Base-by-base conservation (phyloP, 31 red algal genomes). In the Bonnemaisonia californica region DNA sequence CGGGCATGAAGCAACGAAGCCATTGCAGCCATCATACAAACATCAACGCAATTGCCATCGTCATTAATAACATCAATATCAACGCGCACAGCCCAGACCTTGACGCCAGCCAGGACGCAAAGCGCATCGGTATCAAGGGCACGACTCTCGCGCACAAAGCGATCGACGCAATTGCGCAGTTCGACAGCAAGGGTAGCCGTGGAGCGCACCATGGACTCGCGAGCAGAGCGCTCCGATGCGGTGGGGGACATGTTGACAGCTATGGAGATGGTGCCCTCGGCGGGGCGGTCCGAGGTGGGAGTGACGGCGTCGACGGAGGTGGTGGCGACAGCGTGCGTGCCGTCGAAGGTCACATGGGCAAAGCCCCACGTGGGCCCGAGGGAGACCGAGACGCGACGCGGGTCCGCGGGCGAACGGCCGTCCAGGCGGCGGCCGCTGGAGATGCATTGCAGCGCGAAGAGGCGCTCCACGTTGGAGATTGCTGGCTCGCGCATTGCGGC, bases 21-120 rank as follows among this genome's bases (percentile, higher is more conserved):
- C 79, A 96, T 79, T 1, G 83, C 83, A 3, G 89, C 94, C 32
- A 91, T 41, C 38, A 85, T 71, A 66, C 75, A 77, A n/a, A 76
- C 94, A 51, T 96, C 94, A 28, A 69, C 69, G 37, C 83, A 85
- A 47, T 96, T 96, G 7, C 94, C 94, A 37, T 80, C 83, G 45
- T 92, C 77, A 37, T 91, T 91, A 4, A 96, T 58, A 8, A 96
- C 58, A 30, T 80, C 75, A 23, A 96, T 83, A 12, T 89, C 89
- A 7, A 96, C 94, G 69, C 77, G 77, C 35, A 96, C 87, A 34
- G 82, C 51, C 94, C 94, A 96, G 7, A 93, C 94, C 54, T 84
- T 85, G 23, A 75, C 41, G 37, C 87, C 93, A 23, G 93, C 93
- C 24, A 95, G 68, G 11, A 91, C 83, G 48, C 86, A 90, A 7